These are phyloP conservation scores for Canavalia gladiata DNA, from an alignment of 306 rosid species.

Conservation along the genomic window DNA sequence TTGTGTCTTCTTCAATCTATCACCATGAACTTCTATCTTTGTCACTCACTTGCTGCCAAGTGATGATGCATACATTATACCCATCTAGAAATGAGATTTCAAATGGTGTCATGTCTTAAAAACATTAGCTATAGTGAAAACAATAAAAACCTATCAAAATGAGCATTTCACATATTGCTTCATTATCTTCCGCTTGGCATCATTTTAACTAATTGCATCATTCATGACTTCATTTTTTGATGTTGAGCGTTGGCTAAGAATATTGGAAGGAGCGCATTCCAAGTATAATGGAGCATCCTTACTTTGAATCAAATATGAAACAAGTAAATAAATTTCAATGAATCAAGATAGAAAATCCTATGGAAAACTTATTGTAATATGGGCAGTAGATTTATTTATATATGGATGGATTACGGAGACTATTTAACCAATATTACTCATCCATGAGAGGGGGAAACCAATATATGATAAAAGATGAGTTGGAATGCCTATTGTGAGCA, in stretches of 20 bases:
- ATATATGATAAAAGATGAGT: not conserved
- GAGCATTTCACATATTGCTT: conserved; percentile 72
- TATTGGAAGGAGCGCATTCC: conserved; percentile 92
- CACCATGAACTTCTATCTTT: no score
- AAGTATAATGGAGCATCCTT: conserved; percentile 93
- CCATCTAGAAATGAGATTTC: no score
- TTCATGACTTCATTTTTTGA: conserved; percentile 56
- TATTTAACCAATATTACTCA: conserved; percentile 18
- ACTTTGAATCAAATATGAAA: conserved; percentile 37
- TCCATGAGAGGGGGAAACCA: not conserved
- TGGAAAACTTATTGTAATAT: conserved; percentile 27
- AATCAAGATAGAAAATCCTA: conserved; percentile 25
- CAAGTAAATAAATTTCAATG: conserved; percentile 40
- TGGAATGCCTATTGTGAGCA: not conserved
- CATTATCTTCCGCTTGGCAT: conserved; percentile 68
- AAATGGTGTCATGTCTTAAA: no score
- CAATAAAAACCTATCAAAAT: no score
- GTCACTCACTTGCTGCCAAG: no score
- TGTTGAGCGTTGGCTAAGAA: conserved; percentile 66
- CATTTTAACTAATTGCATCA: conserved; percentile 63
- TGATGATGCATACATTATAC: no score
- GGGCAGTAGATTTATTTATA: conserved; percentile 6
- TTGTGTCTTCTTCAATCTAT: no score
- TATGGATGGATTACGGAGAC: not conserved
- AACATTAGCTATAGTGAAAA: no score